A percentile compares a stretch with the other conserved stretches of the same genome.
These are phyloP conservation scores for Metarhizium humberi DNA, from an alignment of 2,329 filamentous ascomycete species.

Conservation along the genomic window DNA sequence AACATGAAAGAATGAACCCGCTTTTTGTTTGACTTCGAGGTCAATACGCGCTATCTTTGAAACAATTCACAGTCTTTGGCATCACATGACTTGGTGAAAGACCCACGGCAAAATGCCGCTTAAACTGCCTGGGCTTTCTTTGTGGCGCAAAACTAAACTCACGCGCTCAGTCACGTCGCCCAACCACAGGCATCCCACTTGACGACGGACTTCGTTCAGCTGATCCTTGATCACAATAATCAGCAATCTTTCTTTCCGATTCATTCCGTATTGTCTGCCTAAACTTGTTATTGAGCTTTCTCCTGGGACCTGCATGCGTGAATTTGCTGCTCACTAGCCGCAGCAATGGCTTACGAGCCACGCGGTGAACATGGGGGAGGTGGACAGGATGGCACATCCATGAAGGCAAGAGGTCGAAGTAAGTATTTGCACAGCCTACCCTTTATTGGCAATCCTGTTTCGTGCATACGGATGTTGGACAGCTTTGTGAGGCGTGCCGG, in stretches of 20 bases:
- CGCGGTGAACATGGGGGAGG: conserved; percentile 38
- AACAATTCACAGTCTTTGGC: neutral
- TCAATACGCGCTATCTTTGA: too few species aligned
- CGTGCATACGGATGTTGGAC: neutral
- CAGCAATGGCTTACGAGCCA: conserved; percentile 44
- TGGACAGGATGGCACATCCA: conserved; percentile 34
- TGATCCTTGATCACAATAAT: neutral
- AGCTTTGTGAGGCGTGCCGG: neutral
- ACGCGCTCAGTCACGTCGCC: neutral
- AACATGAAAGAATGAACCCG: too few species aligned
- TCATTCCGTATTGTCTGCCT: neutral
- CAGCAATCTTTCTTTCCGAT: neutral
- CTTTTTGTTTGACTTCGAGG: too few species aligned
- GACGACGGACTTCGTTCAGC: neutral
- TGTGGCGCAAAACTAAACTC: neutral
- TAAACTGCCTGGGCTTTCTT: conserved; percentile 1
- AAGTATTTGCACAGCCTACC: conserved; percentile 20
- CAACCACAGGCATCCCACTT: neutral
- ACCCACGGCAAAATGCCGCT: conserved; percentile 6
- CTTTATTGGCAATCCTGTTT: neutral
- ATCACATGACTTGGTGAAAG: conserved; percentile 5
- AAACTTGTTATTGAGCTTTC: neutral
- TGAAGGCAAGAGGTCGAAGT: conserved; percentile 43
- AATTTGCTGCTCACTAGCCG: neutral
- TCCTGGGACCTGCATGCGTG: conserved; percentile 4